Percentiles rank a stretch among this genome's conserved stretches.
phyloP scores from a whole-genome alignment of 495 filamentous ascomycete species.

The Penicillium coprophilum region DNA sequence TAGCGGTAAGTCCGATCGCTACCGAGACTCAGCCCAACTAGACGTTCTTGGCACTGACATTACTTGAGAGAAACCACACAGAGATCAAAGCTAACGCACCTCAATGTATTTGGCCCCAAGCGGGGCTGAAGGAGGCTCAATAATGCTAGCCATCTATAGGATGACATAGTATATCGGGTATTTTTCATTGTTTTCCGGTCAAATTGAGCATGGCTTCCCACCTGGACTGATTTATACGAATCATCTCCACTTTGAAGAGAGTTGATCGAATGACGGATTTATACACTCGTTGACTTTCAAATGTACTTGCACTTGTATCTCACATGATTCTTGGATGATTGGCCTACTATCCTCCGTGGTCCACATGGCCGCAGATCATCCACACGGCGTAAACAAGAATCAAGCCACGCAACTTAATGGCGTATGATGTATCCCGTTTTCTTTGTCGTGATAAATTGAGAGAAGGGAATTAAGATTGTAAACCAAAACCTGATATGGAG shows the following conservation, averaged over 20 bases:
- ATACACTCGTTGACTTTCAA: constrained; percentile 4
- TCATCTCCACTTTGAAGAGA: not conserved
- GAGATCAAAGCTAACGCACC: not conserved
- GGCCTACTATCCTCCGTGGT: not conserved
- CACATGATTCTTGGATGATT: not conserved
- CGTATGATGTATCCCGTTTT: constrained; percentile 8
- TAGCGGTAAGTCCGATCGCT: constrained; percentile 10
- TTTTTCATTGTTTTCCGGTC: not conserved
- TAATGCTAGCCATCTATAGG: not conserved
- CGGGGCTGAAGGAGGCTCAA: constrained; percentile 6
- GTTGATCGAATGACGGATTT: not conserved
- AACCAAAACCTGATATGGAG: not conserved
- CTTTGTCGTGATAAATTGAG: not conserved
- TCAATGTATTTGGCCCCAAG: not conserved
- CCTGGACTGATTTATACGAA: not conserved
- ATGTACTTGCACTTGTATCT: constrained; percentile 1
- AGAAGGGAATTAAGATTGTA: not conserved
- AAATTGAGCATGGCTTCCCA: not conserved
- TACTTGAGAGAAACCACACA: not conserved
- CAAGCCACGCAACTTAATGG: constrained; percentile 4
- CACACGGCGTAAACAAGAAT: constrained; percentile 12
- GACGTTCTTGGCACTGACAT: not conserved
- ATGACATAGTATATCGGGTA: constrained; percentile 4
- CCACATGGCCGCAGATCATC: constrained; percentile 14
- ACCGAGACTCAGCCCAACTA: not conserved